Conservation (phyloP, 2,329 filamentous ascomycete genomes). For the Thermothelomyces thermophilus region DNA sequence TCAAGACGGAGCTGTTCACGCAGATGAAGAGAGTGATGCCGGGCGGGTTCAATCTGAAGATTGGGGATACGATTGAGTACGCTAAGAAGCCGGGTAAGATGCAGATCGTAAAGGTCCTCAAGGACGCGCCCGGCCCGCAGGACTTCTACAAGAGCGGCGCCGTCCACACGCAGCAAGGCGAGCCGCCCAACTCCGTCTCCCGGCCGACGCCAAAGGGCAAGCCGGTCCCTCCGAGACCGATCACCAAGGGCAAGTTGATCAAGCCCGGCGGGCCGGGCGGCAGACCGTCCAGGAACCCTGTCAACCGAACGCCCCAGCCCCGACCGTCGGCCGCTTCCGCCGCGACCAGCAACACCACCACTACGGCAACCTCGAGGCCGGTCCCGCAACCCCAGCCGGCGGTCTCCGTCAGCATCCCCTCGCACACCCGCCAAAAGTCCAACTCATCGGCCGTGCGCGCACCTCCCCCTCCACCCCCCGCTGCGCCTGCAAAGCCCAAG, state of each 20-base stretch:
- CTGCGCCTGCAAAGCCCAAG: slow-evolving; percentile 59
- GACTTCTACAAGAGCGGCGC: slow-evolving; percentile 93
- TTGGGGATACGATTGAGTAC: slow-evolving; percentile 83
- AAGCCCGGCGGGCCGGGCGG: slow-evolving; percentile 82
- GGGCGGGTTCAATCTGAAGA: slow-evolving; percentile 73
- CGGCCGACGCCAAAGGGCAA: slow-evolving; percentile 82
- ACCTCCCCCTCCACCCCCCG: slow-evolving; percentile 63
- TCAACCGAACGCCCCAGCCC: slow-evolving; percentile 40
- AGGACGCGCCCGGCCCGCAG: slow-evolving; percentile 69
- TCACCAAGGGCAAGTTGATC: slow-evolving; percentile 88
- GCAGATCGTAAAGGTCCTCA: slow-evolving; percentile 79
- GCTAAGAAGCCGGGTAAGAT: slow-evolving; percentile 97
- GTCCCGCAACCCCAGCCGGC: slow-evolving; percentile 27
- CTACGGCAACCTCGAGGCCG: slow-evolving; percentile 24
- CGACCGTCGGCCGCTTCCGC: slow-evolving; percentile 31
- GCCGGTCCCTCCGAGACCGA: slow-evolving; percentile 78
- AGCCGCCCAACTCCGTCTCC: slow-evolving; percentile 75
- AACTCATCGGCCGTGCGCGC: slow-evolving; percentile 46
- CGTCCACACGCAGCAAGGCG: slow-evolving; percentile 79
- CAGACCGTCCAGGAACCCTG: slow-evolving; percentile 64
- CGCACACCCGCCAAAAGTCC: slow-evolving; percentile 50
- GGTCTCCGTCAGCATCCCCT: slow-evolving; percentile 34
- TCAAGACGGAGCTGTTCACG: slow-evolving; percentile 97
- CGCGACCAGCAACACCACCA: slow-evolving; percentile 29
- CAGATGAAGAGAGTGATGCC: slow-evolving; percentile 77